Conservation (phyloP, 2,329 filamentous ascomycete genomes). For the Atkinsonella hypoxylon region DNA sequence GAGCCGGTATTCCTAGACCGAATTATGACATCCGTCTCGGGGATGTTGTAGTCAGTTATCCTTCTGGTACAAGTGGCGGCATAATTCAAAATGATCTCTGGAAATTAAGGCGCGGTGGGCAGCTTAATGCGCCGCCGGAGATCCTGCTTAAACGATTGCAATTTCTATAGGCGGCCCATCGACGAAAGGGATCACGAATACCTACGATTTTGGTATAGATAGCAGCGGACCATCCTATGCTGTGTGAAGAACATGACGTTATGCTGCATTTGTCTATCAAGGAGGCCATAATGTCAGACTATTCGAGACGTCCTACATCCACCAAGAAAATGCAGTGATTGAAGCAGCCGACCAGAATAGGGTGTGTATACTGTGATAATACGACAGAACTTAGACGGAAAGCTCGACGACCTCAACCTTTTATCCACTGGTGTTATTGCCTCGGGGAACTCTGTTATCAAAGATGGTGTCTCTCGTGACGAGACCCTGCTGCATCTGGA, state of each 20-base stretch:
- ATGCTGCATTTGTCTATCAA: background rate
- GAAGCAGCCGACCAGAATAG: background rate
- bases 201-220: background rate
- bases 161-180: background rate
- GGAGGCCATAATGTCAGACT: background rate
- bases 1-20: conserved; percentile 4
- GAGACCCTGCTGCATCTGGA: background rate
- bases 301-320: background rate
- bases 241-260: background rate
- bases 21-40: conserved; percentile 5
- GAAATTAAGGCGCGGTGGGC: background rate
- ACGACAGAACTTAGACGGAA: background rate
- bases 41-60: conserved; percentile 5
- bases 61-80: conserved; percentile 1
- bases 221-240: conserved; percentile 1
- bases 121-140: background rate
- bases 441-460: conserved; percentile 6
- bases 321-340: background rate
- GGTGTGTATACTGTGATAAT: background rate
- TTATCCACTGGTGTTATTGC: conserved; percentile 8
- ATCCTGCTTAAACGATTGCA: background rate
- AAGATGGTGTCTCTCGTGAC: conserved; percentile 1
- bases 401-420: background rate
- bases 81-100: conserved; percentile 5
- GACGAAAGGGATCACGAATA: background rate